A percentile compares a stretch with the other conserved stretches of the same genome.
Conservation (phyloP, 2,329 filamentous ascomycete genomes). For the Beauveria pseudobassiana region DNA sequence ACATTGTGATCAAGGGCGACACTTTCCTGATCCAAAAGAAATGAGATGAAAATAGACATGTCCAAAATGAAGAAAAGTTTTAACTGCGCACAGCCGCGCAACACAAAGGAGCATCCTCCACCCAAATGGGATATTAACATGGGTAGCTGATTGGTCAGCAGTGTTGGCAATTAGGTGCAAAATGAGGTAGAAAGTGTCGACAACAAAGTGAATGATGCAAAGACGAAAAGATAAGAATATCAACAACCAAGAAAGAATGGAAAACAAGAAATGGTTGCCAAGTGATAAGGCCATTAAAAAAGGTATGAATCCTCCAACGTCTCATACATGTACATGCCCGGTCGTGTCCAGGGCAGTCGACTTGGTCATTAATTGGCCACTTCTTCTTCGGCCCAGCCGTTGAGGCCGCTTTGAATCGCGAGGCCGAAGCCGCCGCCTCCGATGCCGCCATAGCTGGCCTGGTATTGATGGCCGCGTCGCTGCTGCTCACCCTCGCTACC, state of each 20-base stretch:
- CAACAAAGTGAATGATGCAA: conserved; percentile 5
- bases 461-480: conserved; percentile 59
- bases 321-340: not conserved
- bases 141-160: conserved; percentile 9
- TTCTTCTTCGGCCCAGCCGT: conserved; percentile 62
- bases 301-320: conserved; percentile 13
- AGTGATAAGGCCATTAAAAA: conserved; percentile 15
- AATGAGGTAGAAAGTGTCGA: conserved; percentile 8
- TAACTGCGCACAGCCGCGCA: not conserved
- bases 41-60: conserved; percentile 1
- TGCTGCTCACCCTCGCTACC: conserved; percentile 38
- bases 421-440: conserved; percentile 49
- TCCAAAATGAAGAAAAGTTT: not conserved
- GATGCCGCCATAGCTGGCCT: conserved; percentile 54
- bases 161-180: conserved; percentile 7
- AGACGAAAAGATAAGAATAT: not conserved
- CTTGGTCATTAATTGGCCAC: conserved; percentile 44
- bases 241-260: conserved; percentile 14
- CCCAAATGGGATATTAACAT: conserved; percentile 22
- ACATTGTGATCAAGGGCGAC: not conserved
- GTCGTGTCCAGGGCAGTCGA: conserved; percentile 13
- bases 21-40: not conserved
- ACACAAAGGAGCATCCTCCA: not conserved
- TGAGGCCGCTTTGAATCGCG: conserved; percentile 55
- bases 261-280: not conserved